Percentiles rank a stretch among this genome's conserved stretches.
These are phyloP conservation scores for Ascochyta pisi DNA, from an alignment of 2,329 filamentous ascomycete genomes.

Conservation along the genomic window DNA sequence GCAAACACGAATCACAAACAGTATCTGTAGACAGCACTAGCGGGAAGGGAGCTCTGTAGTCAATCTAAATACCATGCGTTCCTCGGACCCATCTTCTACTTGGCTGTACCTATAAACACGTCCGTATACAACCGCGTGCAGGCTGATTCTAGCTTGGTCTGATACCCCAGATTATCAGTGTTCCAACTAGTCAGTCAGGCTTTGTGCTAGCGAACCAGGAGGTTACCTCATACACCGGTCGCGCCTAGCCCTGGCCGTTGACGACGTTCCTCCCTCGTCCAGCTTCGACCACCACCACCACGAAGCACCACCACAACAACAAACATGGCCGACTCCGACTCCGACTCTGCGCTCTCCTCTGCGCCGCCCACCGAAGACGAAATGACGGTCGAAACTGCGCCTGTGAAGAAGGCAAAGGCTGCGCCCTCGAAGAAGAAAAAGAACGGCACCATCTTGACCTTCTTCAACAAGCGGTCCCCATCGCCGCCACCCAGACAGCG, in stretches of 20 bases:
- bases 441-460: slow-evolving; percentile 45
- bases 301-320: slow-evolving; percentile 33
- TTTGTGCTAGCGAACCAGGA: slow-evolving; percentile 35
- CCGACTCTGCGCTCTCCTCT: slow-evolving; percentile 64
- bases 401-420: slow-evolving; percentile 35
- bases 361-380: slow-evolving; percentile 67
- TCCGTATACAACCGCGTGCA: neutral
- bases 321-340: slow-evolving; percentile 63
- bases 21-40: neutral
- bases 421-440: slow-evolving; percentile 41
- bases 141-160: neutral
- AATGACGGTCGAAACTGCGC: slow-evolving; percentile 38
- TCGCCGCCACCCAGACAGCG: slow-evolving; percentile 71
- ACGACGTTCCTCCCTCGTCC: slow-evolving; percentile 24
- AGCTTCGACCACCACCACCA: slow-evolving; percentile 29
- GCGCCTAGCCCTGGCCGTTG: slow-evolving; percentile 36
- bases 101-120: neutral
- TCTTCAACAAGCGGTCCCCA: slow-evolving; percentile 51
- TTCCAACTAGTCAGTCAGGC: slow-evolving; percentile 23
- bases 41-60: neutral
- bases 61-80: neutral
- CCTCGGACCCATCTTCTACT: neutral
- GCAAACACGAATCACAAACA: neutral
- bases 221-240: slow-evolving; percentile 45
- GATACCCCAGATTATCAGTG: slow-evolving; percentile 21